A percentile compares a stretch with the other conserved stretches of the same genome.
Conservation (phyloP, 2,329 filamentous ascomycete genomes). For the Atkinsonella hypoxylon region DNA sequence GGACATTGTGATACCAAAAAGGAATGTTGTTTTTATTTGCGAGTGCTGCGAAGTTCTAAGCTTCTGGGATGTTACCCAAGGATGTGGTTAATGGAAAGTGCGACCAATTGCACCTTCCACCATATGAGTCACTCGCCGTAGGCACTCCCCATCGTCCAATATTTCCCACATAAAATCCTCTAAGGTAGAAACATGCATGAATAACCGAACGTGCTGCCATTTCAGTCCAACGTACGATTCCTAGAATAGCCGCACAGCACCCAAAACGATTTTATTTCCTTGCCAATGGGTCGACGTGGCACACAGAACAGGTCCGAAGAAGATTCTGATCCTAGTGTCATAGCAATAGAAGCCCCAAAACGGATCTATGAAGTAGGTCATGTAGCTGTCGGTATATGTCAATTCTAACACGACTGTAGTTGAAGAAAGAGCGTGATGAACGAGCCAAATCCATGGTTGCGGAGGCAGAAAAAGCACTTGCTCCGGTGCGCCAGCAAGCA, state of each 20-base stretch:
- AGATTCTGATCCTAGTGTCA: slow-evolving; percentile 12
- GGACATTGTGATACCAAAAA: slow-evolving; percentile 6
- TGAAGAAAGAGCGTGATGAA: slow-evolving; percentile 19
- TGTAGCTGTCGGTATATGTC: background rate
- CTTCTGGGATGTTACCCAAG: no score
- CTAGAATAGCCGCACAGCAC: background rate
- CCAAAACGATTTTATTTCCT: background rate
- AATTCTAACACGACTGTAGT: slow-evolving; percentile 9
- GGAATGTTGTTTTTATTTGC: background rate
- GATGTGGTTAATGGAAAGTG: no score
- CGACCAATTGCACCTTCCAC: no score
- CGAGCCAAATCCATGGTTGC: slow-evolving; percentile 13
- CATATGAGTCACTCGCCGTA: no score
- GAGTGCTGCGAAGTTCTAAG: background rate
- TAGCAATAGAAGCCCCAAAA: slow-evolving; percentile 16
- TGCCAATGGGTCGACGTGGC: slow-evolving; percentile 9
- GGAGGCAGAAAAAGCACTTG: slow-evolving; percentile 15
- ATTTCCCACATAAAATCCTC: no score
- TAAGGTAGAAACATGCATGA: no score
- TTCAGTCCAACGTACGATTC: no score
- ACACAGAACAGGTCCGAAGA: slow-evolving; percentile 10
- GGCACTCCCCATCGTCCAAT: no score
- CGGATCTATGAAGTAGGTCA: slow-evolving; percentile 15
- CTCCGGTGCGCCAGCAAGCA: slow-evolving; percentile 13
- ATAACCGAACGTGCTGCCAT: no score